These are phyloP conservation scores for Pyrus betulifolia DNA, from an alignment of 306 rosid genomes.

Conservation along the genomic window DNA sequence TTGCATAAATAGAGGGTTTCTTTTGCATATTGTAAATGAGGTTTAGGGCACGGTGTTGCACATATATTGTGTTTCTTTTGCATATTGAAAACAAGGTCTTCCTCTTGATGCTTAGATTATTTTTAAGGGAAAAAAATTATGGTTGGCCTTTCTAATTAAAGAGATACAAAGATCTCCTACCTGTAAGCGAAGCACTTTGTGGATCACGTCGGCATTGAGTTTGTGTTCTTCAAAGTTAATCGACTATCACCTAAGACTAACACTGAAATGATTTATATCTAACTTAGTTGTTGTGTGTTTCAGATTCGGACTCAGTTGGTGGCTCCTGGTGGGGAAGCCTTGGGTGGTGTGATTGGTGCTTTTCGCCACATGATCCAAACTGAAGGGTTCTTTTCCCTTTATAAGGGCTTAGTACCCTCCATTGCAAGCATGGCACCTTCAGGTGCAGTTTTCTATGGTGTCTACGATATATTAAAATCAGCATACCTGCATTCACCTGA, in stretches of 20 bases:
- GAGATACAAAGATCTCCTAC: background rate
- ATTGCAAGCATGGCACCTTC: conserved; percentile 94
- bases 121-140: background rate
- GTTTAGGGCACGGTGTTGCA: background rate
- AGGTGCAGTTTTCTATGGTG: conserved; percentile 94
- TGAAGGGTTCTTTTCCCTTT: conserved; percentile 87
- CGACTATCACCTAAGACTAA: background rate
- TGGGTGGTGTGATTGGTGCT: conserved; percentile 90
- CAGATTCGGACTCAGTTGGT: conserved; percentile 92
- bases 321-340: conserved; percentile 95
- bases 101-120: background rate
- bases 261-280: conserved; percentile 4
- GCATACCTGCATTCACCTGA: conserved; percentile 81
- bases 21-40: background rate
- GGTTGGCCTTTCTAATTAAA: background rate
- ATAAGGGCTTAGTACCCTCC: conserved; percentile 92
- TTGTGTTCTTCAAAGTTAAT: background rate
- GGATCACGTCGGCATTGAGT: background rate
- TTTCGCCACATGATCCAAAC: conserved; percentile 75
- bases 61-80: too few relatives aligned
- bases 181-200: background rate
- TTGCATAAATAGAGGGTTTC: background rate
- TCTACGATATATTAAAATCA: conserved; percentile 78
- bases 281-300: conserved; percentile 12
- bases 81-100: background rate